Evolutionary conservation across 768 basidiomycete genomes (phyloP).

Genomic region (Collybia mongolica): DNA sequence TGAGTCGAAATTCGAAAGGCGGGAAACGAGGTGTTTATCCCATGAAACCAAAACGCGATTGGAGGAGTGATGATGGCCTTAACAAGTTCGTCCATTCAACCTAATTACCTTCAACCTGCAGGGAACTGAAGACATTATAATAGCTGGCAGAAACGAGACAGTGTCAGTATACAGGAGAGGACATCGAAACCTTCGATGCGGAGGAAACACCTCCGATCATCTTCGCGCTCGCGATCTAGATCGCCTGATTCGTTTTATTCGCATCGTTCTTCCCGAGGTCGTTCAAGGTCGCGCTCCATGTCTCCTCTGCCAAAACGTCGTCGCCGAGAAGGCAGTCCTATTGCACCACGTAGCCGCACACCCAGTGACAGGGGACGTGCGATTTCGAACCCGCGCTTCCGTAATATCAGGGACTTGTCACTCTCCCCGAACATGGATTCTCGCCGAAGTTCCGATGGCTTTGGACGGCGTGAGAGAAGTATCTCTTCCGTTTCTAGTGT

Average conservation of each 20-base stretch:
- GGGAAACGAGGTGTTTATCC: slow-evolving; percentile 31
- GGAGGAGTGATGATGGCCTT: slow-evolving; percentile 59
- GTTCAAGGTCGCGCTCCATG: slow-evolving; percentile 58
- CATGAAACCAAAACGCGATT: slow-evolving; percentile 44
- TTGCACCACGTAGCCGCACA: slow-evolving; percentile 42
- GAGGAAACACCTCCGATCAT: slow-evolving; percentile 46
- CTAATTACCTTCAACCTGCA: neutral
- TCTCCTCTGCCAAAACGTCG: slow-evolving; percentile 59
- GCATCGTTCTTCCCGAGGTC: slow-evolving; percentile 60
- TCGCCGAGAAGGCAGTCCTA: slow-evolving; percentile 51
- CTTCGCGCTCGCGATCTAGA: slow-evolving; percentile 59
- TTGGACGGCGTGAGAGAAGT: slow-evolving; percentile 43
- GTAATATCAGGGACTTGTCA: slow-evolving; percentile 21
- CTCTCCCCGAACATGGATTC: slow-evolving; percentile 33
- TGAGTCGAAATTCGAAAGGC: slow-evolving; percentile 24
- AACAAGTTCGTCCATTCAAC: slow-evolving; percentile 60
- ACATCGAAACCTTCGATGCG: slow-evolving; percentile 33
- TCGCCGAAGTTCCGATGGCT: slow-evolving; percentile 34
- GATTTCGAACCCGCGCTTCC: slow-evolving; percentile 25
- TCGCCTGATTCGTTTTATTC: slow-evolving; percentile 70
- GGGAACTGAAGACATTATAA: slow-evolving; percentile 1
- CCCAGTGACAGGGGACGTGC: slow-evolving; percentile 46
- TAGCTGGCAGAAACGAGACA: slow-evolving; percentile 71
- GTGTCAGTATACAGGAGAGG: slow-evolving; percentile 37
- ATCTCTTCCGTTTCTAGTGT: slow-evolving; percentile 53